Evolutionary conservation across 768 basidiomycete genomes (phyloP).

Genomic region (Termitomyces sp.): DNA sequence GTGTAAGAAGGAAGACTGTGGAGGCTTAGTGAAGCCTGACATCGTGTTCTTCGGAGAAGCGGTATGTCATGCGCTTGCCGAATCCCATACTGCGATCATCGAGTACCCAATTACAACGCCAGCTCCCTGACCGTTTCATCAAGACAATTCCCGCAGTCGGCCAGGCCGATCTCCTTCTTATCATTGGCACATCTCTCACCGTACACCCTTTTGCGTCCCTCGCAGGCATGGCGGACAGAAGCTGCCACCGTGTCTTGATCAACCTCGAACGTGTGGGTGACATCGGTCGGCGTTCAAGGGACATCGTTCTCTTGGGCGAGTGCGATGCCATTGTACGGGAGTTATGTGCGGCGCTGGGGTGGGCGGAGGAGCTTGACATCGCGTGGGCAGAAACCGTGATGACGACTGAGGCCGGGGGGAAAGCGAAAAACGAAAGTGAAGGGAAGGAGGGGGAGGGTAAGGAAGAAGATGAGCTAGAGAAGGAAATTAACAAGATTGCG

Average conservation of each 20-base stretch:
- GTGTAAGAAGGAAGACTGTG: constrained; percentile 49
- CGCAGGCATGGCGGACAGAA: constrained; percentile 41
- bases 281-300: constrained; percentile 46
- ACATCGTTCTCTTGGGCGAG: constrained; percentile 61
- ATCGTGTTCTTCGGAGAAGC: constrained; percentile 91
- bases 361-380: constrained; percentile 57
- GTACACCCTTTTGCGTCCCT: constrained; percentile 88
- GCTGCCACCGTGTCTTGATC: constrained; percentile 81
- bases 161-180: constrained; percentile 80
- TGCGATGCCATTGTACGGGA: constrained; percentile 65
- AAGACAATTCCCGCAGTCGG: constrained; percentile 43
- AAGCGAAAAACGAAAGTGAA: constrained; percentile 22
- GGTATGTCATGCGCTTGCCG: constrained; percentile 30
- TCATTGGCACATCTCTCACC: constrained; percentile 87
- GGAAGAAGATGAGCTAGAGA: constrained; percentile 17
- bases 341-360: constrained; percentile 66
- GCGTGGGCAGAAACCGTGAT: constrained; percentile 50
- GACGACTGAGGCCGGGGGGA: constrained; percentile 3
- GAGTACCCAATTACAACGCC: neutral
- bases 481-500: constrained; percentile 28
- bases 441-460: constrained; percentile 1
- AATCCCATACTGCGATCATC: neutral
- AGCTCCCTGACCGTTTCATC: constrained; percentile 77
- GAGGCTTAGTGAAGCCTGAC: constrained; percentile 85
- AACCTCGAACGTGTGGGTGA: constrained; percentile 81